Evolutionary conservation across 2,329 filamentous ascomycete species (phyloP), one percentile per base, ranked within the genome.

Genomic region (Exophiala spinifera): DNA sequence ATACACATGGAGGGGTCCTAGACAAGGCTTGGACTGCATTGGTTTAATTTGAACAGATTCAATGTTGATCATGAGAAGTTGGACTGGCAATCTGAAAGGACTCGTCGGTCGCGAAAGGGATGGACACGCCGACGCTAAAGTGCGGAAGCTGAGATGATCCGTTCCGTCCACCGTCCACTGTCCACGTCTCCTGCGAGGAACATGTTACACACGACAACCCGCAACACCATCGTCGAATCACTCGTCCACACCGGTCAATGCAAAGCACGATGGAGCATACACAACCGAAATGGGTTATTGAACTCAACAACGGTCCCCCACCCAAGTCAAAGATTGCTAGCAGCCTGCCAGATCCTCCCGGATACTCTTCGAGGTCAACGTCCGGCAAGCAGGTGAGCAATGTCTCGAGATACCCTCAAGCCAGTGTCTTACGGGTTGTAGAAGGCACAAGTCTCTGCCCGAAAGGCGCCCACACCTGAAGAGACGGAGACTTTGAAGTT

Each of bases 401-500:
- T 23, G 21, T 40, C 50, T 37, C 50, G 33, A 7, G 11, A 25
- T 5, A 23, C 20, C 15, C 50, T 15, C 28, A 51, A 33, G 23
- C 23, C 45, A 14, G 21, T 21, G 17, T 3, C 43, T 60, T 36
- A 50, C 33, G 14, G 40, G 20, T 3, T 21, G 20, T 55, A 63
- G 52, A 66, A 72, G 54, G 55, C 61, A 17, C 69, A 70, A 59
- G 61, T 67, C 48, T 28, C 51, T 47, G 19, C 60, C 55, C 40
- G 59, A 37, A 62, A 61, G 53, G 43, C 56, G 45, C 59, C 59
- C 7, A 61, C 62, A 11, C 53, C 63, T 33, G 88, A 88, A 66
- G 91, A 97, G 74, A 96, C 91, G 80, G 92, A 97, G 71, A 91
- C 87, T 19, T 79, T 99, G 60, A 97, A 97, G 79, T 78, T 99